A percentile compares a stretch with the other conserved stretches of the same genome.
These are phyloP conservation scores for Penicillium sp. DNA, from an alignment of 2,329 filamentous ascomycete species.

Conservation along the genomic window DNA sequence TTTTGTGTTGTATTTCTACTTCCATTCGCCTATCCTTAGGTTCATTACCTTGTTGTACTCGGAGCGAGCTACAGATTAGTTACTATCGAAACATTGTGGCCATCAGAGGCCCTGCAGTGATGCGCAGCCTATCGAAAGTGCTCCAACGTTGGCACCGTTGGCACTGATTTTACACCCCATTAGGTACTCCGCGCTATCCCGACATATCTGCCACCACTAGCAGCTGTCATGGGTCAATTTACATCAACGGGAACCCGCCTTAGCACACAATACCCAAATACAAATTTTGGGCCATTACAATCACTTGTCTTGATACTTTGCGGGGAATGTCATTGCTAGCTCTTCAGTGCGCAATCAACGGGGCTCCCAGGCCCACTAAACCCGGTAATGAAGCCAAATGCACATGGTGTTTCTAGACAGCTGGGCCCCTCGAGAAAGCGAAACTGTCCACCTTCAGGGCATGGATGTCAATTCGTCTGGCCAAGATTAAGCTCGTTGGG, in stretches of 20 bases:
- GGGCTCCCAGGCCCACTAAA: too few species aligned
- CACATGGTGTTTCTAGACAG: too few species aligned
- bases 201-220: neutral
- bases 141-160: neutral
- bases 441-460: conserved; percentile 25
- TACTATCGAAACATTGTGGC: neutral
- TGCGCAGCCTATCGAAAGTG: neutral
- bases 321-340: too few species aligned
- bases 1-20: conserved; percentile 12
- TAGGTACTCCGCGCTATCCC: neutral
- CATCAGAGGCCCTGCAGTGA: neutral
- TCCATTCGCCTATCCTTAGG: conserved; percentile 29
- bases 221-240: neutral
- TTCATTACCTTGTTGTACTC: conserved; percentile 54
- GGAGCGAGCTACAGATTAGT: conserved; percentile 1
- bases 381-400: too few species aligned
- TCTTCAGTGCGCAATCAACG: too few species aligned
- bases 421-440: neutral
- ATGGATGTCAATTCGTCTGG: neutral
- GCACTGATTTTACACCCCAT: neutral
- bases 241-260: too few species aligned
- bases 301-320: too few species aligned
- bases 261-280: too few species aligned
- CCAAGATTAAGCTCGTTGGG: neutral
- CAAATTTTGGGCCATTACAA: too few species aligned